Evolutionary conservation across 306 rosid genomes (phyloP).

Genomic region (Mimosa bimucronata): DNA sequence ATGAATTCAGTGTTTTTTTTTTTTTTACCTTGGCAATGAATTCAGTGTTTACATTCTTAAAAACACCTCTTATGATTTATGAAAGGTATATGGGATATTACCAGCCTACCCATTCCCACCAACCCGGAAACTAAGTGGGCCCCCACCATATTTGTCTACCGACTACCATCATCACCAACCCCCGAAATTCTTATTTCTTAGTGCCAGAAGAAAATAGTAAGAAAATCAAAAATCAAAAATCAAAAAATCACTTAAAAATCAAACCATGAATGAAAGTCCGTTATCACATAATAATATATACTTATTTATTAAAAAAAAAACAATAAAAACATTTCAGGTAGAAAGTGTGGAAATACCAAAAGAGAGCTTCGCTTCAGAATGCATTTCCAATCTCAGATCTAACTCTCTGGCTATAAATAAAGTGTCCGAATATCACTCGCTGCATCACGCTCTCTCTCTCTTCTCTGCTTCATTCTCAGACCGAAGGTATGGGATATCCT

Average conservation of each 20-base stretch:
- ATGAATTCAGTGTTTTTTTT: no score
- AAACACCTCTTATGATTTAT: no score
- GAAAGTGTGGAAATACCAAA: not conserved
- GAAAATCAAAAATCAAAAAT: not conserved
- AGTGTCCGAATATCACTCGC: not conserved
- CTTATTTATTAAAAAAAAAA: not conserved
- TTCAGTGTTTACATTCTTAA: no score
- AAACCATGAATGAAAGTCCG: not conserved
- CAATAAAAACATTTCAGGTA: not conserved
- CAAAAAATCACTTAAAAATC: not conserved
- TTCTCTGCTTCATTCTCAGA: conserved; percentile 13
- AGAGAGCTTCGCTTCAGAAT: no score
- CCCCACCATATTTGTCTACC: not conserved
- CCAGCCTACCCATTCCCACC: not conserved
- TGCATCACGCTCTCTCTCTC: conserved; percentile 17
- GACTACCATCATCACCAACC: conserved; percentile 25
- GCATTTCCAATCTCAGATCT: conserved; percentile 39
- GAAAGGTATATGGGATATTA: not conserved
- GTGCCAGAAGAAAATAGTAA: not conserved
- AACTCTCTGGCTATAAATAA: conserved; percentile 17
- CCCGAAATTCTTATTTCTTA: no score
- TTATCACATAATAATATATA: not conserved
- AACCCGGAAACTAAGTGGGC: not conserved
- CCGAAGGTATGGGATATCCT: conserved; percentile 25
- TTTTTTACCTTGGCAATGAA: no score